Evolutionary conservation across 2,329 filamentous ascomycete species (phyloP).

Genomic region (Xylariaceae sp.): DNA sequence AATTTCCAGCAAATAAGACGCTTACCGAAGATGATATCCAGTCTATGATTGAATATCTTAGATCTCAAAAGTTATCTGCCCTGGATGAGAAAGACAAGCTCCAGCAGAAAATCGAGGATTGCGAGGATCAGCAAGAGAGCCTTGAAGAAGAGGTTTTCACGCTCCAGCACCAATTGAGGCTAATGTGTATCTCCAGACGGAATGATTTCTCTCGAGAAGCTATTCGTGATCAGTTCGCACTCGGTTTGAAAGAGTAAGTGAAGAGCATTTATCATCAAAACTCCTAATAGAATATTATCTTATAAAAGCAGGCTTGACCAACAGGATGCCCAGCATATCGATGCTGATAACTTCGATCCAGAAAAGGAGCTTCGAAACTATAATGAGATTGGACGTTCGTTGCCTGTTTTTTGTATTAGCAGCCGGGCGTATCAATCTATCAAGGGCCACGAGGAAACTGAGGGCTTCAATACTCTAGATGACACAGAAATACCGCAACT

Average conservation of each 20-base stretch:
- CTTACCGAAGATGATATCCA: slow-evolving; percentile 19
- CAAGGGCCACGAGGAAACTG: slow-evolving; percentile 48
- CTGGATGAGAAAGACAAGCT: slow-evolving; percentile 14
- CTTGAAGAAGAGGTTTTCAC: slow-evolving; percentile 39
- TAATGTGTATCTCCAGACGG: slow-evolving; percentile 55
- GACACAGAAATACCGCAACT: slow-evolving; percentile 65
- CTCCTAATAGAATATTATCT: background rate
- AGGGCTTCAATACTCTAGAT: slow-evolving; percentile 55
- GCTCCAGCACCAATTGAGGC: slow-evolving; percentile 11
- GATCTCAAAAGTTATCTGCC: slow-evolving; percentile 6
- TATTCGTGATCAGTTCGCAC: slow-evolving; percentile 63
- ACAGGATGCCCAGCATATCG: slow-evolving; percentile 53
- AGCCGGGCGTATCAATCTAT: slow-evolving; percentile 64
- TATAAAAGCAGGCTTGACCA: slow-evolving; percentile 52
- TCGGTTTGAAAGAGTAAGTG: slow-evolving; percentile 58
- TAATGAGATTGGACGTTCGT: slow-evolving; percentile 54
- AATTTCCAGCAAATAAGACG: slow-evolving; percentile 32
- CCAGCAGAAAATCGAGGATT: slow-evolving; percentile 18
- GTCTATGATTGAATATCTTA: slow-evolving; percentile 19
- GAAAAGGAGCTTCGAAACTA: slow-evolving; percentile 60
- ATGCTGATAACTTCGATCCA: slow-evolving; percentile 59
- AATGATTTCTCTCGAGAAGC: slow-evolving; percentile 59
- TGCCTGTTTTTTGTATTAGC: slow-evolving; percentile 69
- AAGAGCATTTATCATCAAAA: background rate
- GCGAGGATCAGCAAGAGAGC: slow-evolving; percentile 44